Conservation (phyloP, 2,329 filamentous ascomycete genomes). For the Botrytis galanthina region DNA sequence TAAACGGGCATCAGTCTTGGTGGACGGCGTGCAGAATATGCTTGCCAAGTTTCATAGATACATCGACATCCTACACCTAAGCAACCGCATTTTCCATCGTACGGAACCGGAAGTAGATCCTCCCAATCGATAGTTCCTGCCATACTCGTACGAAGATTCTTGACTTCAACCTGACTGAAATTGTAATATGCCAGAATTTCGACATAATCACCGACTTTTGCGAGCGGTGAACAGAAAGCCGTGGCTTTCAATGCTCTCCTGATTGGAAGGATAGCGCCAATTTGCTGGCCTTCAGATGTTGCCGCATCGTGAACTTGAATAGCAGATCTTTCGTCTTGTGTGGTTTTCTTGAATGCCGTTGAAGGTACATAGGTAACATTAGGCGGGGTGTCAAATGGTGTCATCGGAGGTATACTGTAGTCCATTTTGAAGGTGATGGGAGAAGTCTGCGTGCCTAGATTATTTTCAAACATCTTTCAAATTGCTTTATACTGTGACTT, state of each 20-base stretch:
- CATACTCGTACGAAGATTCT: constrained; percentile 16
- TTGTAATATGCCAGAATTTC: background rate
- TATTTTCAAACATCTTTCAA: background rate
- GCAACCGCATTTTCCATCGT: constrained; percentile 14
- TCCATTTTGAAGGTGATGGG: background rate
- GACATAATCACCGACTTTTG: constrained; percentile 15
- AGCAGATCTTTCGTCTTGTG: background rate
- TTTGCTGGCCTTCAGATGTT: background rate
- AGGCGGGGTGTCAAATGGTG: background rate
- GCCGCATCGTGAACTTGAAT: background rate
- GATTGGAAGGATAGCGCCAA: constrained; percentile 3
- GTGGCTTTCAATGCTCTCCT: background rate
- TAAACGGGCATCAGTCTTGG: background rate
- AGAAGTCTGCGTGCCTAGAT: background rate
- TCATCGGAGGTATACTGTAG: background rate
- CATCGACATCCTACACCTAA: constrained; percentile 1
- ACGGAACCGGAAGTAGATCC: constrained; percentile 3
- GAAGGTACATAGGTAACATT: background rate
- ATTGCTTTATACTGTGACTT: background rate
- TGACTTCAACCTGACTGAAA: background rate
- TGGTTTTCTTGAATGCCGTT: background rate
- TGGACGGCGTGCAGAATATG: background rate
- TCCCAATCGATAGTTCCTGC: constrained; percentile 4
- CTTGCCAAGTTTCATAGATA: constrained; percentile 15
- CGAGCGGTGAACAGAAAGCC: background rate